A percentile compares a stretch with the other conserved stretches of the same genome.
Evolutionary conservation across 495 filamentous ascomycete species (phyloP).

Genomic region (Penicillium mononematosum): DNA sequence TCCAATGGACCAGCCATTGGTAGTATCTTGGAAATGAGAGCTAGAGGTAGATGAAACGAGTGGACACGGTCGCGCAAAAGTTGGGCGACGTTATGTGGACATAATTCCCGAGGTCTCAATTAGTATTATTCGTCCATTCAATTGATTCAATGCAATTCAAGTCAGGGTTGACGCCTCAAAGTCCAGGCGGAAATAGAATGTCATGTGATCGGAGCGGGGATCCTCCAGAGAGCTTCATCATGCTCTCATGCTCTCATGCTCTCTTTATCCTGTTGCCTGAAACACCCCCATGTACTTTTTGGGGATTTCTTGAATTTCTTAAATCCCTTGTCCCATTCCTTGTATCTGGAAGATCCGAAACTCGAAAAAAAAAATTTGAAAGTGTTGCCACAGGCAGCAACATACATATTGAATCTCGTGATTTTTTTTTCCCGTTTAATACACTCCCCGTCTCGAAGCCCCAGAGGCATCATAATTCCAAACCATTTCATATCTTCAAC

Average conservation of each 20-base stretch:
- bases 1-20: slow-evolving; percentile 28
- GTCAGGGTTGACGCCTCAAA: neutral
- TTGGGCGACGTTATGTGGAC: neutral
- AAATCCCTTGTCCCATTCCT: neutral
- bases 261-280: slow-evolving; percentile 19
- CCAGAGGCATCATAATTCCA: slow-evolving; percentile 8
- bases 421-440: slow-evolving; percentile 11
- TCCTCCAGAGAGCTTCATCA: slow-evolving; percentile 2
- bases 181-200: neutral
- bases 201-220: slow-evolving; percentile 12
- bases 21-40: slow-evolving; percentile 10
- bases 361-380: neutral
- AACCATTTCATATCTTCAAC: slow-evolving; percentile 2
- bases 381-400: slow-evolving; percentile 27
- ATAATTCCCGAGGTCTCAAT: slow-evolving; percentile 5
- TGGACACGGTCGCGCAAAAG: slow-evolving; percentile 3
- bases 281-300: neutral
- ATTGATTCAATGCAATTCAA: neutral
- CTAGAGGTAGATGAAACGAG: neutral
- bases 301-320: neutral
- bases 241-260: neutral
- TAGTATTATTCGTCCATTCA: neutral
- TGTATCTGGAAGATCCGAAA: neutral
- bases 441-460: slow-evolving; percentile 5
- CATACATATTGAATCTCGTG: slow-evolving; percentile 15